Conservation (phyloP, 177 flowering plant species). For the Vitis hybrid region DNA sequence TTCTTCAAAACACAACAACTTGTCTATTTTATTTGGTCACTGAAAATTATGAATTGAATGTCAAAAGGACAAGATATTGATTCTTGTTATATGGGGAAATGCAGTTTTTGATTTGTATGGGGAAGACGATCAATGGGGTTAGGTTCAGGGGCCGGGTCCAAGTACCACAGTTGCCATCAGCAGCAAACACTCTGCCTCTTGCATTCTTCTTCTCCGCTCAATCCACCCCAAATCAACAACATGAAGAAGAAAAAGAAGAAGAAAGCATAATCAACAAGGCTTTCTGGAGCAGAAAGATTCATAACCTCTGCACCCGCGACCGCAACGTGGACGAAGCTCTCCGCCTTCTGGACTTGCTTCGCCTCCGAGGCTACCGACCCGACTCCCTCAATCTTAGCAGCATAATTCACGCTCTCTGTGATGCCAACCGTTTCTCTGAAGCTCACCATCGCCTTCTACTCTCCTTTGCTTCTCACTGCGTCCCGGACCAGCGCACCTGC, state of each 20-base stretch:
- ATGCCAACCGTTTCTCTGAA: slow-evolving; percentile 57
- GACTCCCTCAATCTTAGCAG: slow-evolving; percentile 63
- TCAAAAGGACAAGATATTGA: too few species aligned
- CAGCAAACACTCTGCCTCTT: too few species aligned
- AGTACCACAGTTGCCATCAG: too few species aligned
- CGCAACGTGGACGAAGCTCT: slow-evolving; percentile 65
- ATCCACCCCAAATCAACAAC: background rate
- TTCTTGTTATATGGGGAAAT: too few species aligned
- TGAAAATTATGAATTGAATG: too few species aligned
- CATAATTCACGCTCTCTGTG: slow-evolving; percentile 80
- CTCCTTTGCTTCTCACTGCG: slow-evolving; percentile 33
- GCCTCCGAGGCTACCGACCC: slow-evolving; percentile 59
- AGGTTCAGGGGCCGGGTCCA: too few species aligned
- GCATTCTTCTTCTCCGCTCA: too few species aligned
- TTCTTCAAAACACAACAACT: too few species aligned
- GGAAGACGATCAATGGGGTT: too few species aligned
- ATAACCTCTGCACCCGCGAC: slow-evolving; percentile 54
- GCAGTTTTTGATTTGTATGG: too few species aligned
- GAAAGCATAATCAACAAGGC: slow-evolving; percentile 29
- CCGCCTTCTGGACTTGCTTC: slow-evolving; percentile 54
- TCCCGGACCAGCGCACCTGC: slow-evolving; percentile 80
- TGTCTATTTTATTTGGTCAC: too few species aligned
- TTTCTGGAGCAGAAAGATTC: slow-evolving; percentile 68
- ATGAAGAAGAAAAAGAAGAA: slow-evolving; percentile 9
- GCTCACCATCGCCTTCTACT: slow-evolving; percentile 65